Evolutionary conservation across 148 eudicot species (phyloP), one percentile per base, ranked within the genome.

Genomic region (Cornus suecica): DNA sequence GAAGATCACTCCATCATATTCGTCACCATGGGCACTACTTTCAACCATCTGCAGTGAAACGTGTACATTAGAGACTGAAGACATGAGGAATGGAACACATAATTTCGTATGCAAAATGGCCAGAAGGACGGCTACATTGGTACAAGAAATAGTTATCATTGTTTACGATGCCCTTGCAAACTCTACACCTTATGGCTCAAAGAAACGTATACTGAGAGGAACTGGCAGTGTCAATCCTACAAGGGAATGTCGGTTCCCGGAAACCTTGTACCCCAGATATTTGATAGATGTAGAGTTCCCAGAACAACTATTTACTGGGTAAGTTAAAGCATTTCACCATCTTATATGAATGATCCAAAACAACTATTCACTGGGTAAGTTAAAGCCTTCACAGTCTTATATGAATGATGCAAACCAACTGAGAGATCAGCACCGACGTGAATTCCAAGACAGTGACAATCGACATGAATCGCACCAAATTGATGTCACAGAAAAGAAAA

Each of bases 1-100:
- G 82, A 93, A 95, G 81, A 91, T 86, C 71, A 95, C 99, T 56
- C 99, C 98, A 77, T 93, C 99, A 72, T 95, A 95, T 31, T 95
- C 99, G 77, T 95, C 99, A 56, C 97, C 98, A 75, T 86, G 99
- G 42, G 87, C 94, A 76, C 99, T 91, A 82, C 99, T 95, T 84
- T 95, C 99, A 76, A 95, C 83, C 98, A 95, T 93, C 99, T 95
- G 87, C 42, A 74, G 70, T 22, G 23, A 27, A 1, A 24, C 42
- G 8, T 26, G 73, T 23, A 27, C 6, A 52, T 73, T 27, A 72
- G 30, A 58, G 41, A 60, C 8, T n/a, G 22, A 30, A 16, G 31
- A 42, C 20, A 71, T 34, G 45, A 67, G 25, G 14, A 42, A 62
- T 14, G 24, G 54, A 71, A 52, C 20, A 71, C 51, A 78, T 16